Conservation (phyloP, 139 green algal genomes). For the Diplosphaera chodatii region DNA sequence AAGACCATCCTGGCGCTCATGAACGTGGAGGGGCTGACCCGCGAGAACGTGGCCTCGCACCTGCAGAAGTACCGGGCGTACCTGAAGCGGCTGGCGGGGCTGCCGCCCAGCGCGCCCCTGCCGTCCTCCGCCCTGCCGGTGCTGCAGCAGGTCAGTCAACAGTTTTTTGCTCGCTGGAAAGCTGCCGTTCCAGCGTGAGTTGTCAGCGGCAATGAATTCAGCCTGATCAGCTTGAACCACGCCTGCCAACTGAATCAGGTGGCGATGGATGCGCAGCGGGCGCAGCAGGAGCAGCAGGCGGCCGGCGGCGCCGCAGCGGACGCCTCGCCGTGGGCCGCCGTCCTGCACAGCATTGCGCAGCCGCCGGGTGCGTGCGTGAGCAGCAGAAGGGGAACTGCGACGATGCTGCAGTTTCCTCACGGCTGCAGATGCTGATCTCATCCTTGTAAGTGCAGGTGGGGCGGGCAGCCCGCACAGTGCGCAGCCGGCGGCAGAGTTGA, state of each 20-base stretch:
- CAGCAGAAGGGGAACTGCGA: background rate
- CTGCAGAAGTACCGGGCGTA: conserved; percentile 88
- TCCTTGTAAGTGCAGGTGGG: too few species aligned
- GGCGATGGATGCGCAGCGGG: background rate
- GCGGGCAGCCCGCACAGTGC: too few species aligned
- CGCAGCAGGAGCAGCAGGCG: background rate
- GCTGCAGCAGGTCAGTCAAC: background rate
- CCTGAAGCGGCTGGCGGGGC: conserved; percentile 43
- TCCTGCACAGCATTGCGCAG: background rate
- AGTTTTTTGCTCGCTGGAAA: too few species aligned
- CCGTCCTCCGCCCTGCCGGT: background rate
- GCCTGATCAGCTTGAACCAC: too few species aligned
- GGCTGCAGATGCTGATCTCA: too few species aligned
- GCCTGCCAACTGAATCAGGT: background rate
- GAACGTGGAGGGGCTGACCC: conserved; percentile 87
- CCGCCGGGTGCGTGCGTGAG: background rate
- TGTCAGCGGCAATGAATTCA: too few species aligned
- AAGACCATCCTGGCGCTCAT: conserved; percentile 72
- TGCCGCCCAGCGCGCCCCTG: background rate
- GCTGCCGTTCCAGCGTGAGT: too few species aligned
- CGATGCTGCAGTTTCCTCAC: too few species aligned
- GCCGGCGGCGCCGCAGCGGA: too few species aligned
- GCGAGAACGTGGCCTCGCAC: conserved; percentile 87
- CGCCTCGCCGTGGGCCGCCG: background rate
- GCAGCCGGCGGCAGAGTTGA: too few species aligned